These are phyloP conservation scores for Solanum etuberosum DNA, from an alignment of 257 asterid genomes.

Conservation along the genomic window DNA sequence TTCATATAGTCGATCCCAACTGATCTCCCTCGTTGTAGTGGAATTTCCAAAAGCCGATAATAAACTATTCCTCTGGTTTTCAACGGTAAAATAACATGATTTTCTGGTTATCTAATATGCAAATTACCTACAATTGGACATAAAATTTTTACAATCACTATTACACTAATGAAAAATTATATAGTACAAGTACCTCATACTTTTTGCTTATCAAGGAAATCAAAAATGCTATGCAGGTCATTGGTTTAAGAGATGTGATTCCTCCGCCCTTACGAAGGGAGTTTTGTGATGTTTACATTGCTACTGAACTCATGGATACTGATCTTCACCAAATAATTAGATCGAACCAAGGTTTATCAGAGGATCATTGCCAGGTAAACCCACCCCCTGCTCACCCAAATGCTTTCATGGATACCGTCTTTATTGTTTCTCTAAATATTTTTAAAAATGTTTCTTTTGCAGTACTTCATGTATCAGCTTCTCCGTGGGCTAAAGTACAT, in stretches of 20 bases:
- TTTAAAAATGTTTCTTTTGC: conserved; percentile 1
- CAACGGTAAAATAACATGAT: background rate
- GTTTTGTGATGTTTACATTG: conserved; percentile 71
- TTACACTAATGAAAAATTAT: no score
- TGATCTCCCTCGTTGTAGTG: background rate
- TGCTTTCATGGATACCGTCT: background rate
- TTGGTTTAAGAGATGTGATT: conserved; percentile 66
- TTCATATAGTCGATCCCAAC: background rate
- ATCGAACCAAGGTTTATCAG: conserved; percentile 83
- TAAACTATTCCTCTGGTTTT: background rate
- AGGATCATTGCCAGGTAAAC: conserved; percentile 86
- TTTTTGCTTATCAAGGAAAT: background rate
- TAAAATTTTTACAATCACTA: no score
- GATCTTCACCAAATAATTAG: conserved; percentile 98
- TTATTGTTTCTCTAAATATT: background rate
- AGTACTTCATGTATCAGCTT: conserved; percentile 93
- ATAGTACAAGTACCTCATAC: background rate
- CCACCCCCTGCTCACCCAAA: background rate
- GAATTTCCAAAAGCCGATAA: background rate
- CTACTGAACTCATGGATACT: conserved; percentile 85
- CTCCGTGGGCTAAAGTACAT: conserved; percentile 88
- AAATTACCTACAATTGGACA: background rate
- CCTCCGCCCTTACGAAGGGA: conserved; percentile 91
- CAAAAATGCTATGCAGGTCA: conserved; percentile 39
- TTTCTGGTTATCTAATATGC: background rate